Conservation (phyloP, 495 filamentous ascomycete species). For the Umbilicaria muhlenbergii region DNA sequence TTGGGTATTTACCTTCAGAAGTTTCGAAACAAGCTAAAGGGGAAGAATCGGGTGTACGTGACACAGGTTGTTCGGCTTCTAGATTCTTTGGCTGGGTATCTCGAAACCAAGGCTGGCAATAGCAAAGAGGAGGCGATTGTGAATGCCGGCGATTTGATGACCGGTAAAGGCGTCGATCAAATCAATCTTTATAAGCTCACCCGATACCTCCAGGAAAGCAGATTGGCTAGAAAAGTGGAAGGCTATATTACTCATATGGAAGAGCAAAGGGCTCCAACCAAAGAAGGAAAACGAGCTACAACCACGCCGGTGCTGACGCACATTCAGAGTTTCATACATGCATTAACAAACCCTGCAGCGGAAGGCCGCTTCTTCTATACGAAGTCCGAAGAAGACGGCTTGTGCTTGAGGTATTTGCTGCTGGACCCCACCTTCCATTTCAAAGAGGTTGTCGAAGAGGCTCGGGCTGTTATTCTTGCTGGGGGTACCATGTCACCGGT, state of each 20-base stretch:
- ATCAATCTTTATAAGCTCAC: conserved; percentile 85
- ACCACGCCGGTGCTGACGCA: conserved; percentile 66
- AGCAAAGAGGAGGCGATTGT: conserved; percentile 43
- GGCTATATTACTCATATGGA: conserved; percentile 55
- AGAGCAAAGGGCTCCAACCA: conserved; percentile 18
- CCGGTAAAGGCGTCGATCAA: conserved; percentile 81
- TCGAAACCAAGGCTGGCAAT: conserved; percentile 32
- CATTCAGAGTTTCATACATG: conserved; percentile 65
- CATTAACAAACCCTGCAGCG: conserved; percentile 72
- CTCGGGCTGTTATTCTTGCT: conserved; percentile 76
- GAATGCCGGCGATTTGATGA: conserved; percentile 50
- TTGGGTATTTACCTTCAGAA: conserved; percentile 71
- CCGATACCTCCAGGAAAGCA: conserved; percentile 78
- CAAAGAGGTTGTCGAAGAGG: conserved; percentile 70
- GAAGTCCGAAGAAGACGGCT: conserved; percentile 34
- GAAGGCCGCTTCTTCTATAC: conserved; percentile 80
- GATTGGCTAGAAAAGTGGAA: conserved; percentile 87
- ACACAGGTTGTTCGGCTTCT: conserved; percentile 71
- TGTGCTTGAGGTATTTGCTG: conserved; percentile 69
- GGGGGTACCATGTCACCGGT: conserved; percentile 95
- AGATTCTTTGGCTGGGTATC: conserved; percentile 53
- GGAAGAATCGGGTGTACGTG: conserved; percentile 84
- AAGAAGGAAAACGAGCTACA: conserved; percentile 15
- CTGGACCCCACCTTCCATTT: conserved; percentile 92
- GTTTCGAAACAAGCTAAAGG: conserved; percentile 76